Evolutionary conservation across 2,329 filamentous ascomycete species (phyloP).

Genomic region (Penicillium sp.): DNA sequence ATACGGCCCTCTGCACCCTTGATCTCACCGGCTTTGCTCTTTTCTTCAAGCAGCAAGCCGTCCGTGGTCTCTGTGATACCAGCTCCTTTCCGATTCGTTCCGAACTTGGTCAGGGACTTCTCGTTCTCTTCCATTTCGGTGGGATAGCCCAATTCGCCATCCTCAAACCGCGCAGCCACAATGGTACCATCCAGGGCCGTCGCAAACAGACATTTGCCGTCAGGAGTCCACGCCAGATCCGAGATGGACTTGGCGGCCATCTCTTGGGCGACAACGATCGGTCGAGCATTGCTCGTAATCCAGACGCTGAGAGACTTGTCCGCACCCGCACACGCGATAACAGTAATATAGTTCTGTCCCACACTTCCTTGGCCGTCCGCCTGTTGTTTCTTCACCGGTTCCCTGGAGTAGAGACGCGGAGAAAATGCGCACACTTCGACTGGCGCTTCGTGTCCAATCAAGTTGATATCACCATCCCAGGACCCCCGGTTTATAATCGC

Average conservation of each 20-base stretch:
- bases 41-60: slow-evolving; percentile 80
- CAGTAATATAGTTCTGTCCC: slow-evolving; percentile 65
- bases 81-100: slow-evolving; percentile 79
- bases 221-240: slow-evolving; percentile 89
- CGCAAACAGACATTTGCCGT: slow-evolving; percentile 81
- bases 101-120: slow-evolving; percentile 88
- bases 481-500: slow-evolving; percentile 88
- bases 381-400: slow-evolving; percentile 57
- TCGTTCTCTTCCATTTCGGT: slow-evolving; percentile 85
- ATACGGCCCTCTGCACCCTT: slow-evolving; percentile 90
- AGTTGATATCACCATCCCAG: slow-evolving; percentile 95
- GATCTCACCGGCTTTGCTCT: slow-evolving; percentile 86
- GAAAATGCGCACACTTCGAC: slow-evolving; percentile 98
- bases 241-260: slow-evolving; percentile 87
- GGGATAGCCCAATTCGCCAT: slow-evolving; percentile 85
- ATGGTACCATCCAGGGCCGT: slow-evolving; percentile 89
- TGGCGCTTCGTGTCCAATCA: slow-evolving; percentile 95
- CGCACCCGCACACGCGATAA: slow-evolving; percentile 94
- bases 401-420: slow-evolving; percentile 76
- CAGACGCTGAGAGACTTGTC: slow-evolving; percentile 95
- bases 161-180: slow-evolving; percentile 74
- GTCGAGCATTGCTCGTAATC: slow-evolving; percentile 93
- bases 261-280: slow-evolving; percentile 86
- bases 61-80: slow-evolving; percentile 92
- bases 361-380: slow-evolving; percentile 41